A percentile compares a stretch with the other conserved stretches of the same genome.
phyloP scores from a whole-genome alignment of 257 asterid species.

The Solanum rostratum region DNA sequence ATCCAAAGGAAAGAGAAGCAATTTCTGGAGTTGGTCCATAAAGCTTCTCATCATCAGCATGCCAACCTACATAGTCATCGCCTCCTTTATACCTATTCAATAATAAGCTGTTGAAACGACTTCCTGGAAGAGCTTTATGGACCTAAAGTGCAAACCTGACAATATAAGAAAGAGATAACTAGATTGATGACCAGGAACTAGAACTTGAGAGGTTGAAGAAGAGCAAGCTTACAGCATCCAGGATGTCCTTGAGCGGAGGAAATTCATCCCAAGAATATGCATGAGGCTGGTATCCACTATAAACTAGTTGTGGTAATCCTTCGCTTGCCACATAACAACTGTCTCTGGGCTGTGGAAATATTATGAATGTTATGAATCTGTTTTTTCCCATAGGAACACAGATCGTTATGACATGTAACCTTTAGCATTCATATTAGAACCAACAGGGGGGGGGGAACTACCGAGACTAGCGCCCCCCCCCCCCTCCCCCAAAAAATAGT shows the following conservation, averaged over 20 bases:
- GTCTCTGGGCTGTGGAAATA: constrained; percentile 61
- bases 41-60: constrained; percentile 92
- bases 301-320: constrained; percentile 59
- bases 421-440: not conserved
- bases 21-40: constrained; percentile 85
- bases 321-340: constrained; percentile 67
- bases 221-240: constrained; percentile 45
- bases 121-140: constrained; percentile 67
- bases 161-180: not conserved
- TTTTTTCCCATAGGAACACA: not conserved
- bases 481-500: too few relatives aligned
- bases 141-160: constrained; percentile 37
- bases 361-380: not conserved
- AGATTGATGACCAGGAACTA: not conserved
- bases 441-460: not conserved
- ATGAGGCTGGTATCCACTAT: constrained; percentile 75
- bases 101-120: constrained; percentile 76
- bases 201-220: not conserved
- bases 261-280: constrained; percentile 89
- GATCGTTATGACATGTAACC: not conserved
- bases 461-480: too few relatives aligned
- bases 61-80: constrained; percentile 91
- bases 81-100: constrained; percentile 85
- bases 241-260: constrained; percentile 62
- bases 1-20: constrained; percentile 85